phyloP scores from a whole-genome alignment of 164 flowering plant species.

The Dillenia suffruticosa region DNA sequence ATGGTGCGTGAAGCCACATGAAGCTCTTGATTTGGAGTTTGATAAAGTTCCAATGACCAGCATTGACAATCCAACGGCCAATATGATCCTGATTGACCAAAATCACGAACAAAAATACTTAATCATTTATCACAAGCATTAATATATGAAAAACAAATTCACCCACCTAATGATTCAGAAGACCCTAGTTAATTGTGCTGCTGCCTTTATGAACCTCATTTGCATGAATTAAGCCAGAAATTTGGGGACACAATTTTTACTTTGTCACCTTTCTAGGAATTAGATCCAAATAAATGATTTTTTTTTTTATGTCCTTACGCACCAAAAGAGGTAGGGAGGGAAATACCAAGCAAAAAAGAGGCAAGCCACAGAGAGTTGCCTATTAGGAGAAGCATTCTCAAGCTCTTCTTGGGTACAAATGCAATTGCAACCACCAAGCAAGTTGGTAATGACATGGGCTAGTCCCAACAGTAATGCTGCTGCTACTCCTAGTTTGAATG shows the following conservation, averaged over 20 bases:
- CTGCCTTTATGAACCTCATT: too few species aligned
- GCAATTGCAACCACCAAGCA: constrained; percentile 74
- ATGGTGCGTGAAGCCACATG: constrained; percentile 78
- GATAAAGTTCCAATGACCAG: constrained; percentile 67
- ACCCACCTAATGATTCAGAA: too few species aligned
- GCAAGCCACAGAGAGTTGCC: constrained; percentile 58
- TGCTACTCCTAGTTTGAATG: constrained; percentile 65
- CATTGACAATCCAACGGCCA: constrained; percentile 53
- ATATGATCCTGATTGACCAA: constrained; percentile 48
- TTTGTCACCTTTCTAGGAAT: too few species aligned
- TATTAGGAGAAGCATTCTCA: constrained; percentile 50
- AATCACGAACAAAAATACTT: neutral
- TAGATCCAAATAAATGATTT: too few species aligned
- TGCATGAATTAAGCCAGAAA: too few species aligned
- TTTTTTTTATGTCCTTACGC: too few species aligned
- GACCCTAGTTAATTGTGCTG: too few species aligned
- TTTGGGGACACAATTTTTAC: too few species aligned
- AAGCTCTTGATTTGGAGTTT: constrained; percentile 61
- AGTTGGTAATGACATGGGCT: constrained; percentile 69
- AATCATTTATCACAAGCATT: neutral
- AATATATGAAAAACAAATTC: neutral
- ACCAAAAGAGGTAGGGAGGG: neutral
- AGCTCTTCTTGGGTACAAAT: constrained; percentile 60
- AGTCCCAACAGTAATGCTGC: constrained; percentile 55
- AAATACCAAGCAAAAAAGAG: constrained; percentile 70